phyloP scores from a whole-genome alignment of 495 filamentous ascomycete genomes.

The Hypoxylon trugodes region DNA sequence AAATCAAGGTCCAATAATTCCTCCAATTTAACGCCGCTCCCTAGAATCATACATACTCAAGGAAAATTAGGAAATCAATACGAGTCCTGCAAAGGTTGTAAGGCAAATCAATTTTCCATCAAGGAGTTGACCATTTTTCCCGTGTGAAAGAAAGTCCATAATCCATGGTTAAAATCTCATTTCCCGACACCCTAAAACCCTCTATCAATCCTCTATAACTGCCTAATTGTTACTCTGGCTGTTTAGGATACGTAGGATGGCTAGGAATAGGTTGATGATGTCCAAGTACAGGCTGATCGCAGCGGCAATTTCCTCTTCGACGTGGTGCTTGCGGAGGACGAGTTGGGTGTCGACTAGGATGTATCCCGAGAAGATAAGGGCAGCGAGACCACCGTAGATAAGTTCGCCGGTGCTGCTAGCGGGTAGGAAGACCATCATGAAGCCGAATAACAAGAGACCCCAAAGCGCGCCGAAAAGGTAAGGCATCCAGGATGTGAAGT shows the following conservation, averaged over 20 bases:
- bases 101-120: not conserved
- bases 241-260: constrained; percentile 90
- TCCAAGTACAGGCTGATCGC: constrained; percentile 95
- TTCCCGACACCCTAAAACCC: not conserved
- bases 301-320: constrained; percentile 98
- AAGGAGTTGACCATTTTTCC: not conserved
- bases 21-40: constrained; percentile 14
- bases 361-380: constrained; percentile 91
- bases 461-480: constrained; percentile 92
- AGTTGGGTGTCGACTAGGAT: constrained; percentile 97
- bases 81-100: not conserved
- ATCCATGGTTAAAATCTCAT: not conserved
- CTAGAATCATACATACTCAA: constrained; percentile 47
- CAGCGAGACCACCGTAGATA: constrained; percentile 79
- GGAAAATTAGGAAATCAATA: constrained; percentile 34
- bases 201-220: not conserved
- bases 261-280: constrained; percentile 95
- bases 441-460: constrained; percentile 90
- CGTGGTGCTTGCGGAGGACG: constrained; percentile 92
- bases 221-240: constrained; percentile 82
- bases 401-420: constrained; percentile 80
- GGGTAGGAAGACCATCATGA: constrained; percentile 87
- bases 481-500: constrained; percentile 96
- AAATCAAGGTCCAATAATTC: constrained; percentile 6
- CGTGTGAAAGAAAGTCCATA: not conserved